Conservation (phyloP, 2,329 filamentous ascomycete genomes). For the Arthrobotrys musiformis region DNA sequence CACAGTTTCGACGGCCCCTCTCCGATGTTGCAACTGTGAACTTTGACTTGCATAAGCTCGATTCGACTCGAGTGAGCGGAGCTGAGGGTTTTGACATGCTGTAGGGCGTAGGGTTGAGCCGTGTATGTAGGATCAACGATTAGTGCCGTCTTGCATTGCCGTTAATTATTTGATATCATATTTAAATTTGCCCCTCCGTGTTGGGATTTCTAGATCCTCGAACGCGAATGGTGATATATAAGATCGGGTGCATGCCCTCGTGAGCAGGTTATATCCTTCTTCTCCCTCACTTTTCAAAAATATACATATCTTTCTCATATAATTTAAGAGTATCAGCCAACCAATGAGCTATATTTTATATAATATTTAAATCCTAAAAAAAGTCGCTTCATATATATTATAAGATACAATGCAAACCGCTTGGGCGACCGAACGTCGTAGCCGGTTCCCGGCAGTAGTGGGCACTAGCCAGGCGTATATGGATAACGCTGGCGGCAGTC, state of each 20-base stretch:
- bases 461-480: slow-evolving; percentile 63
- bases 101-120: neutral
- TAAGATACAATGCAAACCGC: slow-evolving; percentile 42
- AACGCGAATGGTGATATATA: too few species aligned
- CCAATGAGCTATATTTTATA: too few species aligned
- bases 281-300: too few species aligned
- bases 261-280: too few species aligned
- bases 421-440: slow-evolving; percentile 37
- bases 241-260: too few species aligned
- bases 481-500: slow-evolving; percentile 82
- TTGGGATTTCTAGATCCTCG: too few species aligned
- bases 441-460: slow-evolving; percentile 45
- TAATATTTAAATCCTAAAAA: neutral
- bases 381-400: too few species aligned
- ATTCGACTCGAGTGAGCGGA: too few species aligned
- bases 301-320: too few species aligned
- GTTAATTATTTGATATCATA: neutral
- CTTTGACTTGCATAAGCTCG: neutral
- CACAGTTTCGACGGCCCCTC: neutral
- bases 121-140: neutral
- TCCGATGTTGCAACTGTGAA: neutral
- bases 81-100: neutral
- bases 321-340: neutral
- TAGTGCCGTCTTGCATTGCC: neutral
- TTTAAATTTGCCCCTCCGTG: neutral